A percentile compares a stretch with the other conserved stretches of the same genome.
Conservation (phyloP, 1,284 basidiomycete genomes). For the Coniophora puteana region DNA sequence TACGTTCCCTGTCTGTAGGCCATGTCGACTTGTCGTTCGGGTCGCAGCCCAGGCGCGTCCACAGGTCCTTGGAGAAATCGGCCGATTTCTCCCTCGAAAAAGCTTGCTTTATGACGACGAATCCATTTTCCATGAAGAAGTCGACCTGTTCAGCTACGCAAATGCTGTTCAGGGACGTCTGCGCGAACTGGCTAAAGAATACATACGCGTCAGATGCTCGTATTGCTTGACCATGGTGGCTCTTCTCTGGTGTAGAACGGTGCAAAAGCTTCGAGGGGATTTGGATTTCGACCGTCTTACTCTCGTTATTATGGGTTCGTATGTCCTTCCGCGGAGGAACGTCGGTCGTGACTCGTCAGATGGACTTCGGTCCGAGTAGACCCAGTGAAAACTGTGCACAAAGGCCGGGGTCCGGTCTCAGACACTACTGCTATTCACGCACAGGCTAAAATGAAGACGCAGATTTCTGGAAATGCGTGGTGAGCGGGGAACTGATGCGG, state of each 20-base stretch:
- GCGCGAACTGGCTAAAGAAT: background rate
- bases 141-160: slow-evolving; percentile 41
- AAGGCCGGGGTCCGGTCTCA: too few species aligned
- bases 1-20: slow-evolving; percentile 38
- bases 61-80: slow-evolving; percentile 47
- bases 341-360: background rate
- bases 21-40: slow-evolving; percentile 52
- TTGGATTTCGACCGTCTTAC: too few species aligned
- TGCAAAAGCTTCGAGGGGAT: background rate
- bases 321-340: background rate
- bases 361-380: background rate
- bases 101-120: slow-evolving; percentile 48
- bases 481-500: too few species aligned
- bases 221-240: slow-evolving; percentile 14
- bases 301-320: too few species aligned
- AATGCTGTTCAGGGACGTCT: too few species aligned
- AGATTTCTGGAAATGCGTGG: too few species aligned
- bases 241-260: too few species aligned
- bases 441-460: too few species aligned
- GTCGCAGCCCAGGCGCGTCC: slow-evolving; percentile 51
- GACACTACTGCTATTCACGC: too few species aligned
- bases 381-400: too few species aligned
- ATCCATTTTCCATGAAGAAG: slow-evolving; percentile 56
- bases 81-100: slow-evolving; percentile 49
- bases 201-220: slow-evolving; percentile 26